These are phyloP conservation scores for Astragalus glycyphyllos DNA, from an alignment of 306 rosid species.

Conservation along the genomic window DNA sequence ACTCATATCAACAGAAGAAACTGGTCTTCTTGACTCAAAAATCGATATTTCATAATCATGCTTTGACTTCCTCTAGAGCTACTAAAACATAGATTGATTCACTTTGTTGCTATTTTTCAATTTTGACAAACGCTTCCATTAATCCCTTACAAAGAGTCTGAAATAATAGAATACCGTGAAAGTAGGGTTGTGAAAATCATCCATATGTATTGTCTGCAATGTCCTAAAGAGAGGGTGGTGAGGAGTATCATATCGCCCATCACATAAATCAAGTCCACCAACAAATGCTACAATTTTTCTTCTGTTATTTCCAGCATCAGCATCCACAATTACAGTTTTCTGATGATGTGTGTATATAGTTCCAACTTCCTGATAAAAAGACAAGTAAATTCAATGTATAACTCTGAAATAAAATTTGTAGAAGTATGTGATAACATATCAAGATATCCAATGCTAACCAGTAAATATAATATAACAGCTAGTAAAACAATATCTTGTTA, in stretches of 20 bases:
- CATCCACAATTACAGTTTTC: slow-evolving; percentile 94
- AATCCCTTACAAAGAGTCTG: slow-evolving; percentile 29
- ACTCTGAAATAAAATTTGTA: slow-evolving; percentile 38
- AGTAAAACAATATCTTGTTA: slow-evolving; percentile 35
- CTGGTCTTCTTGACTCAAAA: slow-evolving; percentile 4
- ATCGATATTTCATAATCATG: slow-evolving; percentile 5
- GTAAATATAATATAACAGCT: slow-evolving; percentile 25
- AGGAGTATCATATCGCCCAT: slow-evolving; percentile 95
- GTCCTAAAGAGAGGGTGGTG: slow-evolving; percentile 76
- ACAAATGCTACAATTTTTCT: slow-evolving; percentile 93
- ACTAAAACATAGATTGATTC: slow-evolving; percentile 11
- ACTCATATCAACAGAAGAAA: slow-evolving; percentile 39
- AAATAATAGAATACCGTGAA: slow-evolving; percentile 65
- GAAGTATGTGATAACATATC: slow-evolving; percentile 20
- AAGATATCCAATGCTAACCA: slow-evolving; percentile 1
- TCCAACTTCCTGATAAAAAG: slow-evolving; percentile 77
- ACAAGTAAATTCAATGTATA: slow-evolving; percentile 42
- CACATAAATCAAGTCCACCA: slow-evolving; percentile 98
- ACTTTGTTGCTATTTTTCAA: not conserved
- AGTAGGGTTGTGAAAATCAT: slow-evolving; percentile 97
- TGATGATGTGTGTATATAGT: slow-evolving; percentile 98
- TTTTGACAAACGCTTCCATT: slow-evolving; percentile 1
- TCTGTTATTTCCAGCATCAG: slow-evolving; percentile 78
- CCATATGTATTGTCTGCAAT: slow-evolving; percentile 80
- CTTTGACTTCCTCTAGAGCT: slow-evolving; percentile 35